Evolutionary conservation across 2,329 filamentous ascomycete species (phyloP).

Genomic region (Aspergillus chevalieri): DNA sequence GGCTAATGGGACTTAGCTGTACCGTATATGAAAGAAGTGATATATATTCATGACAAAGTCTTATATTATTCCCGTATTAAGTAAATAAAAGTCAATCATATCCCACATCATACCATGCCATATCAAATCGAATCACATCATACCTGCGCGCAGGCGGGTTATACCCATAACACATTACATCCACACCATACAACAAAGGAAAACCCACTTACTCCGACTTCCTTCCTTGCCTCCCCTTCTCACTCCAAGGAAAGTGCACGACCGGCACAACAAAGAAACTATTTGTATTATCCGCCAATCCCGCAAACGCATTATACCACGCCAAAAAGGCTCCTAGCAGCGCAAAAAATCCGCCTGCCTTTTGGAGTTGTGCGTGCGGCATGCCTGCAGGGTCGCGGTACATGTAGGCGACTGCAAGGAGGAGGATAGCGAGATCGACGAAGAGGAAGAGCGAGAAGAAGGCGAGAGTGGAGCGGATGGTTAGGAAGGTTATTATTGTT

Average conservation of each 20-base stretch:
- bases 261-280: constrained; percentile 19
- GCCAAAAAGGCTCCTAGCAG: constrained; percentile 49
- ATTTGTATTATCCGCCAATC: constrained; percentile 50
- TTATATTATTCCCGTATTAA: too few species aligned
- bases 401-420: constrained; percentile 59
- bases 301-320: constrained; percentile 51
- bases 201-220: too few species aligned
- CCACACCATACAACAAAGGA: too few species aligned
- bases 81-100: too few species aligned
- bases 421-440: constrained; percentile 64
- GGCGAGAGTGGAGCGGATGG: constrained; percentile 64
- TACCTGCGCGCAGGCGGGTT: too few species aligned
- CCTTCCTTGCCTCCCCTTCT: neutral
- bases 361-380: constrained; percentile 15
- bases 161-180: too few species aligned
- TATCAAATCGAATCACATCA: too few species aligned
- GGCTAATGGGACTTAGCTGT: constrained; percentile 18
- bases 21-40: too few species aligned
- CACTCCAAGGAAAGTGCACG: constrained; percentile 20
- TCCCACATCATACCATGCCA: too few species aligned
- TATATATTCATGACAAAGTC: too few species aligned
- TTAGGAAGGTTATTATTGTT: constrained; percentile 61
- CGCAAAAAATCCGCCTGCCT: constrained; percentile 49
- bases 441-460: constrained; percentile 68
- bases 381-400: constrained; percentile 1